Base-by-base conservation (phyloP, 352 stramenopile genomes). In the Globisporangium barbulae region DNA sequence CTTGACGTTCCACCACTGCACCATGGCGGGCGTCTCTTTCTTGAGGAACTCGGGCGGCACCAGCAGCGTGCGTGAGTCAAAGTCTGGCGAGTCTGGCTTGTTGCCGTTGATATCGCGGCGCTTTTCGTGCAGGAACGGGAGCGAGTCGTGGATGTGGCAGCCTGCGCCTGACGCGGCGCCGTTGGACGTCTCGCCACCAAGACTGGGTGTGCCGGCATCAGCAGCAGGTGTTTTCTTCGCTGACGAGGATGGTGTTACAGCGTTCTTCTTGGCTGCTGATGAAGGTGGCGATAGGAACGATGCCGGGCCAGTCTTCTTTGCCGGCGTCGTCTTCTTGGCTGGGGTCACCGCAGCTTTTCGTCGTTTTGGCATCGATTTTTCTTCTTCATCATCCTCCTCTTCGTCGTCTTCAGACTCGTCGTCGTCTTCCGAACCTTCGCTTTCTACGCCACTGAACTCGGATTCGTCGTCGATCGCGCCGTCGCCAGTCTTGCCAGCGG, bases 1-100 rank as follows among this genome's bases (percentile, higher is more conserved):
- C 75, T 99, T 99, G 62, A 99, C 88, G 54, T 97, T 79, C 98
- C 97, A 99, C 98, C 98, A 99, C 73, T 99, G 97, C 59, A 96
- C 75, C 83, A 99, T 98, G 7, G 93, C 97, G 3, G 96, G 90
- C 4, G 95, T 99, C 65, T 97, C 87, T 52, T 98, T 83, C 53
- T 88, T 84, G 25, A 97, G 37, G 52, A 98, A 98, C 8, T 90
- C 70, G 0, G 82, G 69, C 5, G 95, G 88, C 0, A 99, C 78
- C 15, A 87, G 77, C 19, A 99, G 54, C 30, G 97, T 99, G 2
- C 95, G 88, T 2, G 89, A 74, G 64, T 99, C 91, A 68, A 96
- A 99, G 12, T 96, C 73, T 0, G 96, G 83, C 47, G 98, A 85
- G 53, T 82, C 77, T 1, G 82, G 75, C 8, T 72, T 55, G 50